Base-by-base conservation (phyloP, 164 flowering plant species). In the Macadamia tetraphylla region DNA sequence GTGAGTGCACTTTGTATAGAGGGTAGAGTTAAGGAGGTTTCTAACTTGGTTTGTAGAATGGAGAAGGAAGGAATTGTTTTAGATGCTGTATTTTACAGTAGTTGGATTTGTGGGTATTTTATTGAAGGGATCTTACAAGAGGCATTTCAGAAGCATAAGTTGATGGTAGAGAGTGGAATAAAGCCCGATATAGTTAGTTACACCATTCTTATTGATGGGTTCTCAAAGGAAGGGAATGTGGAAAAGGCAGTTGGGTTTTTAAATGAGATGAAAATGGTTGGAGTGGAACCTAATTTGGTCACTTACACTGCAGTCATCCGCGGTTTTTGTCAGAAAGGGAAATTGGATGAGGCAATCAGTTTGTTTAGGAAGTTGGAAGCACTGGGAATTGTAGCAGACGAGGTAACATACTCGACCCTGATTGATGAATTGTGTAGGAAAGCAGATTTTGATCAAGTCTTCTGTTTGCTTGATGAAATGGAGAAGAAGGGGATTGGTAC, bases 231-330 rank as follows among this genome's bases (percentile, higher is more conserved):
- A 42, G 94, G 90, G 43, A 65, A 78, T 76, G 88, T 83, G 61
- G 94, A 88, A 69, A 90, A 87, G 82, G 86, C 86, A 1, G 75
- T 82, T 51, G 96, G 96, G 0, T 78, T 90, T 66, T 77, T 92
- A 67, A 49, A 75, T 62, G 85, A 81, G 72, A 92, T 92, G 92
- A 70, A 67, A 60, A 79, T 67, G 67, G 79, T 68, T 57, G 86
- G 89, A 3, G 17, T 85, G 23, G 35, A 74, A 60, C 93, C 96
- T 11, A 85, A 81, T 80, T 71, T 86, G 71, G 80, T 90, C 43
- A 81, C 98, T 35, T 90, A 81, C 77, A 87, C 94, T 3, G 81
- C 86, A 1, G 73, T 90, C 30, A 87, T 92, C 57, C 71, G 70
- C 48, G 94, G 90, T 1, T 81, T 84, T 67, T 85, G 92, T 75